Percentiles rank a stretch among this genome's conserved stretches.
phyloP scores from a whole-genome alignment of 2,329 filamentous ascomycete genomes.

The Gnomoniopsis sp. region DNA sequence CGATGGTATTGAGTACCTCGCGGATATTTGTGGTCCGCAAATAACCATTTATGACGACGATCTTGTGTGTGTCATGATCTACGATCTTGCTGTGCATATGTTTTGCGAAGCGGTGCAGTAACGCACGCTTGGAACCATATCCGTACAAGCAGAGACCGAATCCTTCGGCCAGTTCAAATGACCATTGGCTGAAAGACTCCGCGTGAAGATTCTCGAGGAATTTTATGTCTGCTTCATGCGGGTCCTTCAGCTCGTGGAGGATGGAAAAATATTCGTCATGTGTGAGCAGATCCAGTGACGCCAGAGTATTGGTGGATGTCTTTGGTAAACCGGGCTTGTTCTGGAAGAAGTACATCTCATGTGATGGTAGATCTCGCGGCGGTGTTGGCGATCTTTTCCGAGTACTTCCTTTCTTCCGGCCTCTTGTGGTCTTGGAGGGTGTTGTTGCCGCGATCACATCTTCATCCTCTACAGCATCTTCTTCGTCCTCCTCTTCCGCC shows the following conservation, averaged over 20 bases:
- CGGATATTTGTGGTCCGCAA: conserved; percentile 61
- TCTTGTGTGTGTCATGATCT: conserved; percentile 47
- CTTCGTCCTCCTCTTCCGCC: conserved; percentile 17
- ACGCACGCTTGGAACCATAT: conserved; percentile 79
- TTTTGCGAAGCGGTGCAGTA: conserved; percentile 73
- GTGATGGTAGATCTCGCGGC: conserved; percentile 75
- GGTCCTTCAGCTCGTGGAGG: conserved; percentile 61
- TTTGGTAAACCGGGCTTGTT: conserved; percentile 78
- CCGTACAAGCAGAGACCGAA: conserved; percentile 92
- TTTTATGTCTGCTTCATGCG: conserved; percentile 65
- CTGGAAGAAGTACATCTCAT: conserved; percentile 92
- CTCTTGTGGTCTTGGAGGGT: conserved; percentile 46
- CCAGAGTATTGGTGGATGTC: conserved; percentile 82
- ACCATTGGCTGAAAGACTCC: conserved; percentile 85
- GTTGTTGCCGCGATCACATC: conserved; percentile 30
- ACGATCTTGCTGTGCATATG: conserved; percentile 53
- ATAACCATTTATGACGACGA: conserved; percentile 88
- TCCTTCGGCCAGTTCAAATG: conserved; percentile 80
- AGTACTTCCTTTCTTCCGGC: conserved; percentile 39
- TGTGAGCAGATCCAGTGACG: conserved; percentile 71
- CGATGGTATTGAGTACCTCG: conserved; percentile 68
- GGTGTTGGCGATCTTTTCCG: conserved; percentile 72
- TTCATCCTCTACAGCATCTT: conserved; percentile 23
- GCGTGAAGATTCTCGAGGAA: conserved; percentile 73
- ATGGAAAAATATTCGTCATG: conserved; percentile 88